These are phyloP conservation scores for Wickerhamomyces ciferrii DNA, from an alignment of 805 yeast species.

Conservation along the genomic window DNA sequence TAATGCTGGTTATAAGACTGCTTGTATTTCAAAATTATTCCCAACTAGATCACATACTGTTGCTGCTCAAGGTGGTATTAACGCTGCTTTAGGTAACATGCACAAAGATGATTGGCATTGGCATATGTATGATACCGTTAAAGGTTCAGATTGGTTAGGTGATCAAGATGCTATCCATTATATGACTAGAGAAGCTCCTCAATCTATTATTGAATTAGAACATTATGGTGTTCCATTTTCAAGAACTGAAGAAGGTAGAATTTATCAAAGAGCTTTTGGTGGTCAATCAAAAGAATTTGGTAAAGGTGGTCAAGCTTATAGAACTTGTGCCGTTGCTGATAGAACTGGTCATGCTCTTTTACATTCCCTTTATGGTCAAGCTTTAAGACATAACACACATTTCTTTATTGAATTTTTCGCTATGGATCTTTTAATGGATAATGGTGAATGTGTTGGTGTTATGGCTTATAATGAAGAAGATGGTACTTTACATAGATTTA, in stretches of 20 bases:
- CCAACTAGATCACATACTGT: conserved; percentile 99
- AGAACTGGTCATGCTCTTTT: conserved; percentile 97
- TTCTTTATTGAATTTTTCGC: conserved; percentile 98
- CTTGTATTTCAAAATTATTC: conserved; percentile 93
- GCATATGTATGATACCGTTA: conserved; percentile 99
- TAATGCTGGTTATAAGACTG: conserved; percentile 95
- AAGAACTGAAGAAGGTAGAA: conserved; percentile 93
- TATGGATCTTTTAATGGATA: conserved; percentile 86
- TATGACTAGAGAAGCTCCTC: conserved; percentile 98
- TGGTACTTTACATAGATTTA: conserved; percentile 96
- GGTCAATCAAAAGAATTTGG: conserved; percentile 96
- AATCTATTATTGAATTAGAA: conserved; percentile 92
- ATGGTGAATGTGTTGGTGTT: conserved; percentile 95
- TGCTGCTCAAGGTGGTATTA: conserved; percentile 99
- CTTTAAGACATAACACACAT: conserved; percentile 94
- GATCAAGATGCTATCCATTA: conserved; percentile 99
- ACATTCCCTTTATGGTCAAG: conserved; percentile 95
- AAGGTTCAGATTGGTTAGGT: conserved; percentile 99
- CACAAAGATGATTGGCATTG: conserved; percentile 98
- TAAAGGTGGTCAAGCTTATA: conserved; percentile 98
- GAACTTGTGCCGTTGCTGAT: conserved; percentile 99
- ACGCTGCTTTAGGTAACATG: conserved; percentile 98
- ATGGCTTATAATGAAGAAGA: conserved; percentile 98
- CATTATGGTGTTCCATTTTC: conserved; percentile 98
- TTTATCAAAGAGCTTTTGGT: conserved; percentile 98